phyloP scores from a whole-genome alignment of 2,329 filamentous ascomycete species.

The Samsoniella hepiali region DNA sequence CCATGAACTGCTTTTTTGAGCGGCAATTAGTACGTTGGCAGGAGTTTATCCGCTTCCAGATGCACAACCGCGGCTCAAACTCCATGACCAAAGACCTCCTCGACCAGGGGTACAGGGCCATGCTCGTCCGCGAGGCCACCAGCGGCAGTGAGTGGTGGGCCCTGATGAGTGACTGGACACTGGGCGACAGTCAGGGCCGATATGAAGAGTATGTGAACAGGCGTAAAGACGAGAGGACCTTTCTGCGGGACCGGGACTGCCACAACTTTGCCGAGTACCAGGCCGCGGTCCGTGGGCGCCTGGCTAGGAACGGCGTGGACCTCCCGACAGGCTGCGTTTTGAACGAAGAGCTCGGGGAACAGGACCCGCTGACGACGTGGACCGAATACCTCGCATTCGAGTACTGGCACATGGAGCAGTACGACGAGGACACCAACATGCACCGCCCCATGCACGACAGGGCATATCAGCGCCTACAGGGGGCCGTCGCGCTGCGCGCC shows the following conservation, averaged over 20 bases:
- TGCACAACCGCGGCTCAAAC: constrained; percentile 41
- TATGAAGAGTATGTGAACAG: neutral
- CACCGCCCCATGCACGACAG: neutral
- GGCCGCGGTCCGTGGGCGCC: neutral
- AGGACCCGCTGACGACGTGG: constrained; percentile 33
- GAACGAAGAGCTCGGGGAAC: neutral
- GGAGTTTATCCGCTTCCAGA: constrained; percentile 2
- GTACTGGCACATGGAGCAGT: constrained; percentile 19
- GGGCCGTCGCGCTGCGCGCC: neutral
- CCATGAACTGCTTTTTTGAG: neutral
- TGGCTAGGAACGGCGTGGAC: neutral
- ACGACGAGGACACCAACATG: neutral
- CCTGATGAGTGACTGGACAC: neutral
- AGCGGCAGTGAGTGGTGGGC: neutral
- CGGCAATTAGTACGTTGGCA: neutral
- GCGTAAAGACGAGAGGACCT: neutral
- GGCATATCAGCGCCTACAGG: neutral
- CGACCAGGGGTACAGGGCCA: constrained; percentile 49
- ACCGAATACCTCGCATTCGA: constrained; percentile 33
- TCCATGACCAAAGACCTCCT: constrained; percentile 73
- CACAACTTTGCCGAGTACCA: neutral
- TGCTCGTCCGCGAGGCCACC: neutral
- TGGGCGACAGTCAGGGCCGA: neutral
- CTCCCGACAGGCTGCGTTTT: neutral
- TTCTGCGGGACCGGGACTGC: neutral